Conservation (phyloP, 371 early-diverging fungal species). For the Apophysomyces variabilis region DNA sequence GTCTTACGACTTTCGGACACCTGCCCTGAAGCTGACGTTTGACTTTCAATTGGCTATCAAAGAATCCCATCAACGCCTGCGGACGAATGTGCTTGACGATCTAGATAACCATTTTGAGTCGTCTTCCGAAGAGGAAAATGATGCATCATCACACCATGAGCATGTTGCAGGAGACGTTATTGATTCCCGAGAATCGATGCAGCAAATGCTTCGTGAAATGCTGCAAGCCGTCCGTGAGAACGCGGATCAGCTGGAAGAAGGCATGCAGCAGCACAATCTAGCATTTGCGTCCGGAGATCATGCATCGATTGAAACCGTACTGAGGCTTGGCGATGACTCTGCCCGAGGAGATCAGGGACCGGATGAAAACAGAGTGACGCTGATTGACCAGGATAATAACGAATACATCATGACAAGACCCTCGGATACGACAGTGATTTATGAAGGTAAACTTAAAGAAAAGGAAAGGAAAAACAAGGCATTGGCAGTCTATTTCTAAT, state of each 20-base stretch:
- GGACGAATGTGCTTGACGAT: constrained; percentile 23
- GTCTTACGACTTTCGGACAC: constrained; percentile 45
- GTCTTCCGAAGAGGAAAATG: background rate
- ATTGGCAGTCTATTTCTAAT: background rate
- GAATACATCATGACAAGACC: constrained; percentile 61
- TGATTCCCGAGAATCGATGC: constrained; percentile 34
- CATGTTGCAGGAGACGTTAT: constrained; percentile 21
- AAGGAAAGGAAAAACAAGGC: background rate
- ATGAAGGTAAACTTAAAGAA: constrained; percentile 40
- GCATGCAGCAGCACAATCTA: constrained; percentile 46
- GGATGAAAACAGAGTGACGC: constrained; percentile 18
- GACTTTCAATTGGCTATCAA: constrained; percentile 53
- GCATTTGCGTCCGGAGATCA: constrained; percentile 30
- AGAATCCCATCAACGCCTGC: constrained; percentile 38
- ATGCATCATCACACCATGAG: constrained; percentile 16
- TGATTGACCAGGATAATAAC: constrained; percentile 60
- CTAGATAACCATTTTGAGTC: background rate
- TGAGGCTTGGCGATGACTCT: constrained; percentile 35
- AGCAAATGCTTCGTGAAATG: constrained; percentile 45
- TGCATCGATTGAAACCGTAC: constrained; percentile 50
- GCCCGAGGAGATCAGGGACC: constrained; percentile 3
- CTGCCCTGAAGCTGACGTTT: constrained; percentile 45
- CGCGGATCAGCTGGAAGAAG: constrained; percentile 54
- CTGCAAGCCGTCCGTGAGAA: constrained; percentile 52
- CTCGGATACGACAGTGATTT: constrained; percentile 56